A percentile compares a stretch with the other conserved stretches of the same genome.
Conservation (phyloP, 805 yeast species). For the Brettanomyces sp. region DNA sequence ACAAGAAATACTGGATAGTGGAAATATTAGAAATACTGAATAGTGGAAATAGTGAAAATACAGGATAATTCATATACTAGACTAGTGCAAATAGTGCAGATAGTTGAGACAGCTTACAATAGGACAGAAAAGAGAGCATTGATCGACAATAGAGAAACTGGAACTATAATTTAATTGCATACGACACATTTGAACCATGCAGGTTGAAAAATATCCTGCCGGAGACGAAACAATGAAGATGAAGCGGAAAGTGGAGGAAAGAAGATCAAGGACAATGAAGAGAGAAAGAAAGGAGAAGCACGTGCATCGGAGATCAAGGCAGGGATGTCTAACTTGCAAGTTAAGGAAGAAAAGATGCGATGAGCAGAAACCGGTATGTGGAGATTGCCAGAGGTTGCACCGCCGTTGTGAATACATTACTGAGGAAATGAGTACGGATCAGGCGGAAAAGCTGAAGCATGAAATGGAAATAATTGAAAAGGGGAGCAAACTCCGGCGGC, state of each 20-base stretch:
- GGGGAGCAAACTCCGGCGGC: conserved; percentile 31
- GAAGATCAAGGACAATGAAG: background rate
- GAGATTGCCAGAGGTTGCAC: conserved; percentile 37
- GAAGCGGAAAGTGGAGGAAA: background rate
- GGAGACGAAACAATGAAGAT: background rate
- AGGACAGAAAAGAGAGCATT: too few relatives aligned
- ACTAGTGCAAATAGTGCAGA: too few relatives aligned
- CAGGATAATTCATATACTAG: too few relatives aligned
- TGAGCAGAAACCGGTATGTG: conserved; percentile 39
- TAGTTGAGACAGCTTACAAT: too few relatives aligned
- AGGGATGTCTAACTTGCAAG: conserved; percentile 66
- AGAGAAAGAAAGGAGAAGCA: background rate
- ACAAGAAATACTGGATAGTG: too few relatives aligned
- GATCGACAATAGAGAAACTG: too few relatives aligned
- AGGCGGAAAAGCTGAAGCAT: conserved; percentile 26
- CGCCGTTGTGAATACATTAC: conserved; percentile 42
- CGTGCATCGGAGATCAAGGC: conserved; percentile 30
- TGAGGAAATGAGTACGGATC: conserved; percentile 32
- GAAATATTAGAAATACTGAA: too few relatives aligned
- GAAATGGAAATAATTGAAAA: conserved; percentile 32
- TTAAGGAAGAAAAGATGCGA: conserved; percentile 53
- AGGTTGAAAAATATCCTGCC: too few relatives aligned
- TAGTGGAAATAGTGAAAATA: too few relatives aligned
- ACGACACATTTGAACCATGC: too few relatives aligned
- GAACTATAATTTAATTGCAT: too few relatives aligned